Evolutionary conservation across 257 asterid species (phyloP), one percentile per base, ranked within the genome.

Genomic region (Plectranthus barbatus): DNA sequence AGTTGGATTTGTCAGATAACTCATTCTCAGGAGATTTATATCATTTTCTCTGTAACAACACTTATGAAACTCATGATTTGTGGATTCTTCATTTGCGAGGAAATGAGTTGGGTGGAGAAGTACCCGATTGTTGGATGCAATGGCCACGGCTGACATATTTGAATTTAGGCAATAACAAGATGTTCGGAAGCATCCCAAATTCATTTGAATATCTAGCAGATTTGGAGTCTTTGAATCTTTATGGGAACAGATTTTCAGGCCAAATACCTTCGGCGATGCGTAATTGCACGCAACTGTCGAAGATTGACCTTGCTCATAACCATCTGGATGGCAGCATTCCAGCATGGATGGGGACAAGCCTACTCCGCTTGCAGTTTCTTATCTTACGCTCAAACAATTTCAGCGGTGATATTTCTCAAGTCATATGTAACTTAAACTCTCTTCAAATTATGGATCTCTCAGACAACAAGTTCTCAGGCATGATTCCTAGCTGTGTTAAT

Each of bases 61-160:
- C 9, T 11, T 17, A 50, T 33, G 48, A 31, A 33, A 23, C 60
- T 34, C 14, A 62, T 36, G 11, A 8, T 0, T 8, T 67, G n/a
- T 0, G 9, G 19, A 21, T 44, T 44, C 80, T 80, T 50, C 61
- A 60, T 51, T 68, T 77, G 3, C 76, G 65, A 4, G 50, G 64
- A 14, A 80, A 80, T 64, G 58, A 3, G 19, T 40, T 74, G 13
- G 48, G 36, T 2, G 73, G 73, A 46, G 57, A 68, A 33, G n/a
- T 77, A 19, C 85, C 80, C 1, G 67, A 73, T 49, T 76, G 82
- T 23, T 80, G 60, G 74, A 60, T 64, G 73, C 68, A 50, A 13
- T 74, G 80, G 74, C 57, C 76, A 0, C 11, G 6, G 1, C 51
- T 74, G 31, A 0, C 0, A 5, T 50, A 44, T 5, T 20, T 80